Percentiles rank a stretch among this genome's conserved stretches.
These are phyloP conservation scores for Hypoxylon subgilvum DNA, from an alignment of 495 filamentous ascomycete genomes.

Conservation along the genomic window DNA sequence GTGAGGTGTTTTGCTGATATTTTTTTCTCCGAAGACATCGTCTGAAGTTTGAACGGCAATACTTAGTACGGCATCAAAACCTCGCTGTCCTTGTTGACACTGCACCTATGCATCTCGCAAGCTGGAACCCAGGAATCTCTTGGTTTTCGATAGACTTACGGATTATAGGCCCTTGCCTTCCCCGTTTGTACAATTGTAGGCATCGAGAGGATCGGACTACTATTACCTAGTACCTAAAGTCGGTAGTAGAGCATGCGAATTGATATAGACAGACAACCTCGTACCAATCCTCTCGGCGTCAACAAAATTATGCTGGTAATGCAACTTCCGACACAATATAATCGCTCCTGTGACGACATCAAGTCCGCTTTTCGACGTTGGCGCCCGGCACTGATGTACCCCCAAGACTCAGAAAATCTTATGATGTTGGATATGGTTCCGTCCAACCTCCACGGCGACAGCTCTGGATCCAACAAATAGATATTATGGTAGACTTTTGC, in stretches of 20 bases:
- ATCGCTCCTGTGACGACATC: conserved; percentile 19
- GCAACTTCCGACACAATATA: background rate
- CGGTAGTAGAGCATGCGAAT: no score
- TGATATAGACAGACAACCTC: no score
- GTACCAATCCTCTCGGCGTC: no score
- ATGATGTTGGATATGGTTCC: conserved; percentile 33
- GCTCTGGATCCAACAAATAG: conserved; percentile 3
- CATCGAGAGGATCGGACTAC: no score
- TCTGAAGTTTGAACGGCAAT: conserved; percentile 2
- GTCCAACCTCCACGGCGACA: conserved; percentile 13
- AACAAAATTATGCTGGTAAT: no score
- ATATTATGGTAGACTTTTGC: no score
- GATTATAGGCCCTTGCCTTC: no score
- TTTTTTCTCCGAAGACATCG: background rate
- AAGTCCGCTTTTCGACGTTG: conserved; percentile 9
- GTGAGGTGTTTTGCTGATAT: background rate
- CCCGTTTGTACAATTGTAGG: no score
- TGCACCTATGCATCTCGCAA: background rate
- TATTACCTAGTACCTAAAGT: no score
- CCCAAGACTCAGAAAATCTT: conserved; percentile 21
- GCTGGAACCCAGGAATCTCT: conserved; percentile 11
- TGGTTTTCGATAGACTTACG: conserved; percentile 11
- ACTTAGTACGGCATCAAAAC: no score
- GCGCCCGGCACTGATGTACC: conserved; percentile 22
- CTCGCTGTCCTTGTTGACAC: conserved; percentile 1